Conservation (phyloP, 805 yeast genomes). For the Candida krabiensis region DNA sequence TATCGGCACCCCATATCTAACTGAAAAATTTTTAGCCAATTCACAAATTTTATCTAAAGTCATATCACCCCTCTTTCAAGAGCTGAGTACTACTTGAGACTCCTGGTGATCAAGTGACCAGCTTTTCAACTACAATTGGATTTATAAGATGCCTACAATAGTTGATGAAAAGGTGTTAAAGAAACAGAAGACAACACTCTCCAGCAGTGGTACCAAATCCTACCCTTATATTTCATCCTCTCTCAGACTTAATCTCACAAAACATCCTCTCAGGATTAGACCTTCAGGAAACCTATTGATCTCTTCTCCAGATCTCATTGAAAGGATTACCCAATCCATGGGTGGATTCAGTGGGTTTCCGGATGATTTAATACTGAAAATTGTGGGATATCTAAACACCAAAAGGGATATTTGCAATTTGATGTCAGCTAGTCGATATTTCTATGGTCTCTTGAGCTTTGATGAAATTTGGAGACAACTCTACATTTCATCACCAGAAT, state of each 20-base stretch:
- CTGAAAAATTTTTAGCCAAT: no score
- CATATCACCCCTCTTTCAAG: no score
- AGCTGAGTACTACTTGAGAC: no score
- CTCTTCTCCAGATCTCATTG: slow-evolving; percentile 18
- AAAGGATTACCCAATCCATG: slow-evolving; percentile 36
- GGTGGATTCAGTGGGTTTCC: slow-evolving; percentile 54
- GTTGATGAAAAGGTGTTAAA: not conserved
- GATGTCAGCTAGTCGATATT: slow-evolving; percentile 59
- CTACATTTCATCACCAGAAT: slow-evolving; percentile 35
- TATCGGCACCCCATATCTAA: no score
- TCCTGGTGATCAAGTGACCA: no score
- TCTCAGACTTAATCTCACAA: slow-evolving; percentile 29
- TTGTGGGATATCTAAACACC: slow-evolving; percentile 49
- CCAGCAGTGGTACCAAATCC: not conserved
- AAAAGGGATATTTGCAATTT: slow-evolving; percentile 49
- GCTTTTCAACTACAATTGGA: no score
- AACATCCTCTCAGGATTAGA: slow-evolving; percentile 71
- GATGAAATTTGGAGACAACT: slow-evolving; percentile 81
- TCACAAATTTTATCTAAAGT: no score
- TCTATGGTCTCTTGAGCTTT: slow-evolving; percentile 70
- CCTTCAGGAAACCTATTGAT: slow-evolving; percentile 65
- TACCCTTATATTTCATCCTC: slow-evolving; percentile 22
- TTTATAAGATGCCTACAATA: no score
- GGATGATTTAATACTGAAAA: slow-evolving; percentile 62
- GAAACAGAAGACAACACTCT: slow-evolving; percentile 6